A percentile compares a stretch with the other conserved stretches of the same genome.
Evolutionary conservation across 805 yeast species (phyloP).

Genomic region (Kregervanrija delftensis): DNA sequence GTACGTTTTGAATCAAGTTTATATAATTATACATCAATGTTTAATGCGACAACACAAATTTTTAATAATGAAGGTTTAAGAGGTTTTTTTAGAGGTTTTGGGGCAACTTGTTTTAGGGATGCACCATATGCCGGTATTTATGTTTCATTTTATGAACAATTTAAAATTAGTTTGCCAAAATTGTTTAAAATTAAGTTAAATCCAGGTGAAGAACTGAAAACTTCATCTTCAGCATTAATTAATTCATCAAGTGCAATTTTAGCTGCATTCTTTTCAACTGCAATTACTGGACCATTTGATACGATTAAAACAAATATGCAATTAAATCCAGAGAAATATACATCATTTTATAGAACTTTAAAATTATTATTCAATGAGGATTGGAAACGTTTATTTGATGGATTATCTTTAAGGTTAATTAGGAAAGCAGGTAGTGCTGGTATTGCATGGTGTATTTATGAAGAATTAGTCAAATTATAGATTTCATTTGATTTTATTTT

Average conservation of each 20-base stretch:
- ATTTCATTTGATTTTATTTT: not conserved
- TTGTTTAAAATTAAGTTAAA: constrained; percentile 19
- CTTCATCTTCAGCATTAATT: constrained; percentile 37
- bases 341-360: constrained; percentile 35
- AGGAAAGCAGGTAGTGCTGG: constrained; percentile 91
- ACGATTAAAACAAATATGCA: constrained; percentile 91
- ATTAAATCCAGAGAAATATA: constrained; percentile 45
- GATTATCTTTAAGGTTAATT: constrained; percentile 70
- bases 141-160: constrained; percentile 74
- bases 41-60: constrained; percentile 53
- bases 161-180: constrained; percentile 50
- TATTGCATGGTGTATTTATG: constrained; percentile 95
- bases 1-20: constrained; percentile 82
- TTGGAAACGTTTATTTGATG: constrained; percentile 62
- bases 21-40: constrained; percentile 60
- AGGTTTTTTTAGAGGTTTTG: constrained; percentile 83
- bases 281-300: constrained; percentile 91
- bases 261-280: constrained; percentile 76
- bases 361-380: constrained; percentile 38
- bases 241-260: constrained; percentile 71
- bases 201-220: constrained; percentile 8
- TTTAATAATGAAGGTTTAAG: constrained; percentile 42
- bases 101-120: constrained; percentile 83
- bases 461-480: constrained; percentile 59
- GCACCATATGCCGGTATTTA: constrained; percentile 96